These are phyloP conservation scores for Lasiosphaeriaceae sp. DNA, from an alignment of 495 filamentous ascomycete genomes.

Conservation along the genomic window DNA sequence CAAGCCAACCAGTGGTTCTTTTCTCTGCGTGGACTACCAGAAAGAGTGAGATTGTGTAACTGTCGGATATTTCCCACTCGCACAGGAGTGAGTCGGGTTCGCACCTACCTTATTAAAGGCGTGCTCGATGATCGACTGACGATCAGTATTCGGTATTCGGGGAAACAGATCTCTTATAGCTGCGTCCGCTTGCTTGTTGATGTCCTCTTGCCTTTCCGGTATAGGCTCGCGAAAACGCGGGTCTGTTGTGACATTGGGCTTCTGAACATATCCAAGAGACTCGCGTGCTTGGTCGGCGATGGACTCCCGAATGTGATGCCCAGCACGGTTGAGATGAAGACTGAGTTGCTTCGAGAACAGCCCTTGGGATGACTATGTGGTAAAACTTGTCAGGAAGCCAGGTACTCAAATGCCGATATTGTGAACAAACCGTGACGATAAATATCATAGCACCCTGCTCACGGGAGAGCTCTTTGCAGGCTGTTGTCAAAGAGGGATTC, in stretches of 20 bases:
- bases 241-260: slow-evolving; percentile 13
- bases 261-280: slow-evolving; percentile 21
- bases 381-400: slow-evolving; percentile 8
- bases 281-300: slow-evolving; percentile 49
- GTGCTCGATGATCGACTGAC: slow-evolving; percentile 70
- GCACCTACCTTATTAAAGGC: slow-evolving; percentile 75
- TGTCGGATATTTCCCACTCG: slow-evolving; percentile 6
- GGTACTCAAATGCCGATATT: background rate
- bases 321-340: slow-evolving; percentile 66
- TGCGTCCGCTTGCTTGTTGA: slow-evolving; percentile 67
- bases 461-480: slow-evolving; percentile 77
- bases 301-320: slow-evolving; percentile 64
- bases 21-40: slow-evolving; percentile 32
- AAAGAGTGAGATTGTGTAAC: slow-evolving; percentile 11
- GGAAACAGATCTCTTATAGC: slow-evolving; percentile 81
- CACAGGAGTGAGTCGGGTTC: background rate
- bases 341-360: slow-evolving; percentile 15
- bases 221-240: slow-evolving; percentile 45
- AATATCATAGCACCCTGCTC: slow-evolving; percentile 63
- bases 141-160: slow-evolving; percentile 73
- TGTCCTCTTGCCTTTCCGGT: slow-evolving; percentile 55
- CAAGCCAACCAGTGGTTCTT: slow-evolving; percentile 58
- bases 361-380: slow-evolving; percentile 9
- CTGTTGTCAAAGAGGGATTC: slow-evolving; percentile 66
- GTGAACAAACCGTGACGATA: slow-evolving; percentile 69